These are phyloP conservation scores for Cyclocybe cylindracea DNA, from an alignment of 768 basidiomycete genomes.

Conservation along the genomic window DNA sequence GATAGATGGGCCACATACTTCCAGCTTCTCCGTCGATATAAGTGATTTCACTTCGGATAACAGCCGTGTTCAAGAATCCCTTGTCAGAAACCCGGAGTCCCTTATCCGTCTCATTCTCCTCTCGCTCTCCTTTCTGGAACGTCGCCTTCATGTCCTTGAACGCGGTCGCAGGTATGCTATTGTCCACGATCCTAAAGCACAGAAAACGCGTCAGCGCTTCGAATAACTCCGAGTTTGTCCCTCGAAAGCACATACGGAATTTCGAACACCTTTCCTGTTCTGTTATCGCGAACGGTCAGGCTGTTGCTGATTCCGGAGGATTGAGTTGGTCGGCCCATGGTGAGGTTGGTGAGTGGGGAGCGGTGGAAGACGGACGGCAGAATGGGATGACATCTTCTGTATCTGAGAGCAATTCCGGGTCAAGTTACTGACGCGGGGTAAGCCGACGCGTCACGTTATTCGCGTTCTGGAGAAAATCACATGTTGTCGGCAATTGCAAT, in stretches of 20 bases:
- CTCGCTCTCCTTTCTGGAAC: conserved; percentile 56
- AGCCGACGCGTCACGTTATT: not conserved
- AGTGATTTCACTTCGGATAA: conserved; percentile 79
- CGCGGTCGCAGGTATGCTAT: conserved; percentile 75
- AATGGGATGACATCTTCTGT: not conserved
- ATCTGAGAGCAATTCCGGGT: not conserved
- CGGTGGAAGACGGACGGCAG: conserved; percentile 1
- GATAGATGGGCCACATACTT: conserved; percentile 35
- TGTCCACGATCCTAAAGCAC: conserved; percentile 69
- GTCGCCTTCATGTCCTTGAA: conserved; percentile 78
- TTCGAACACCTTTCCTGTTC: conserved; percentile 77
- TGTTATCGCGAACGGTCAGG: conserved; percentile 79
- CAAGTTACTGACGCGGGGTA: conserved; percentile 2
- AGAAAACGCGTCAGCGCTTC: conserved; percentile 3
- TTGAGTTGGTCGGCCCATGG: conserved; percentile 30
- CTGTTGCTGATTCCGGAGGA: conserved; percentile 24
- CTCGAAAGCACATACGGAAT: conserved; percentile 58
- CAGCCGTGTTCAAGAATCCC: conserved; percentile 84
- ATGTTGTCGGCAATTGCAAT: not conserved
- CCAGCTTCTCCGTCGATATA: conserved; percentile 91
- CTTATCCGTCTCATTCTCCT: conserved; percentile 82
- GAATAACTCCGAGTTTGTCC: not conserved
- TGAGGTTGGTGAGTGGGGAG: conserved; percentile 2
- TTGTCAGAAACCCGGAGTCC: conserved; percentile 79
- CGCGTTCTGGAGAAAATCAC: not conserved